phyloP scores from a whole-genome alignment of 2,329 filamentous ascomycete species.

The Elsinoe australis region DNA sequence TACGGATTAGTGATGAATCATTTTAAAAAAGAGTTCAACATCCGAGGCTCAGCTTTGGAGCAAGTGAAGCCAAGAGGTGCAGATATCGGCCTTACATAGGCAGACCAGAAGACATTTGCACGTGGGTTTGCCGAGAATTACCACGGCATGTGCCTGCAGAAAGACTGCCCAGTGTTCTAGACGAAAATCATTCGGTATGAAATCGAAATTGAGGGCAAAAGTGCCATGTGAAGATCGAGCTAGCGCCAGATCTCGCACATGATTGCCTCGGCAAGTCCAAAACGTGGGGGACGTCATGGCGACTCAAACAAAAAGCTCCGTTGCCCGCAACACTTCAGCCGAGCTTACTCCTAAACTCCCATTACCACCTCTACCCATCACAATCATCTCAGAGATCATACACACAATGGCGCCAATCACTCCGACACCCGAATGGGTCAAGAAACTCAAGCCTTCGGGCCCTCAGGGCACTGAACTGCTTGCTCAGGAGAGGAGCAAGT shows the following conservation, averaged over 20 bases:
- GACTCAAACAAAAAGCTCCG: constrained; percentile 6
- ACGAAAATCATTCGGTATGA: constrained; percentile 10
- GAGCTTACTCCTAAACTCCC: constrained; percentile 1
- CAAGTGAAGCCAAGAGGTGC: neutral
- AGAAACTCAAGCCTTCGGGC: constrained; percentile 56
- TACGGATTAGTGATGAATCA: constrained; percentile 12
- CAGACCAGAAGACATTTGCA: neutral
- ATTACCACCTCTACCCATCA: neutral
- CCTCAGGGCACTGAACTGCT: constrained; percentile 64
- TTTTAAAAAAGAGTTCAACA: constrained; percentile 7
- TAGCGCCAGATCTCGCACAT: constrained; percentile 9
- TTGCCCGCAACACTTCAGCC: neutral
- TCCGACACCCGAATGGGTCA: constrained; percentile 53
- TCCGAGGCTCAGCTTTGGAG: constrained; percentile 5
- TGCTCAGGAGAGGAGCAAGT: constrained; percentile 58
- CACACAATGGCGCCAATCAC: constrained; percentile 19
- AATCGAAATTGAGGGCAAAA: constrained; percentile 6
- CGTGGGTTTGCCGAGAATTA: neutral
- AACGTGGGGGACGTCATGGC: constrained; percentile 1
- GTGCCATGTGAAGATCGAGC: constrained; percentile 14
- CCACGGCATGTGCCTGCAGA: constrained; percentile 10
- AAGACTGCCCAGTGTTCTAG: constrained; percentile 2
- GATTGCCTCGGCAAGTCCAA: neutral
- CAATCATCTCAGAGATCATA: neutral
- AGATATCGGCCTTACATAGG: neutral